These are phyloP conservation scores for Aureobasidium vineae DNA, from an alignment of 2,329 filamentous ascomycete genomes.

Conservation along the genomic window DNA sequence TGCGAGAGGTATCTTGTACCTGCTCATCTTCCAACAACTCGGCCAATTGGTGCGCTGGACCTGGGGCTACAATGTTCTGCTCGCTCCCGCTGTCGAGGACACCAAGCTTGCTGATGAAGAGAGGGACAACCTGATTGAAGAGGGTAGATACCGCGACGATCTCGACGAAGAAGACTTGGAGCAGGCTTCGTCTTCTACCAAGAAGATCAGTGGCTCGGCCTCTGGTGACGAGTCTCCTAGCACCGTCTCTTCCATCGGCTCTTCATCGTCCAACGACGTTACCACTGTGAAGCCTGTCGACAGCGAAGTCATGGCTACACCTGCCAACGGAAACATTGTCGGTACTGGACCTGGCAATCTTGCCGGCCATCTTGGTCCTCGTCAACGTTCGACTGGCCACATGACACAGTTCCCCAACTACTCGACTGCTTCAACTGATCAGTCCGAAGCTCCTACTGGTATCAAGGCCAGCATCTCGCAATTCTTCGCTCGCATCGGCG, in stretches of 20 bases:
- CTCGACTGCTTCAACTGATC: slow-evolving; percentile 34
- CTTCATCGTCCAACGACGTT: slow-evolving; percentile 35
- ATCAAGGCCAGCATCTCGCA: slow-evolving; percentile 33
- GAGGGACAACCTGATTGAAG: slow-evolving; percentile 43
- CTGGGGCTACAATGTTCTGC: slow-evolving; percentile 92
- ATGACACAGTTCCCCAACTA: slow-evolving; percentile 51
- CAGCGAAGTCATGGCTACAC: slow-evolving; percentile 42
- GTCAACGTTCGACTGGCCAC: slow-evolving; percentile 49
- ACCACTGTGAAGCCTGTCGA: slow-evolving; percentile 33
- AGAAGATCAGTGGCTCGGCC: slow-evolving; percentile 44
- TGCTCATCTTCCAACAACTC: slow-evolving; percentile 96
- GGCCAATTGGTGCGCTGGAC: slow-evolving; percentile 96
- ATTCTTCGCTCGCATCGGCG: slow-evolving; percentile 30
- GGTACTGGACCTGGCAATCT: slow-evolving; percentile 42
- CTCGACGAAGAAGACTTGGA: slow-evolving; percentile 48
- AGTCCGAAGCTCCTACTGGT: slow-evolving; percentile 26
- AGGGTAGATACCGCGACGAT: slow-evolving; percentile 57
- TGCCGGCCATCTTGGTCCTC: slow-evolving; percentile 37
- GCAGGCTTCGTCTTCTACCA: slow-evolving; percentile 30
- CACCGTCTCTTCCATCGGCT: slow-evolving; percentile 33
- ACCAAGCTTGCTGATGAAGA: slow-evolving; percentile 57
- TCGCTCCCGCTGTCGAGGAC: slow-evolving; percentile 77
- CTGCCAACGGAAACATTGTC: slow-evolving; percentile 51
- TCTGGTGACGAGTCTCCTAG: slow-evolving; percentile 49
- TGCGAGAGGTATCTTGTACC: slow-evolving; percentile 88